Conservation (phyloP, 2,329 filamentous ascomycete genomes). For the Pezicula radicicola region DNA sequence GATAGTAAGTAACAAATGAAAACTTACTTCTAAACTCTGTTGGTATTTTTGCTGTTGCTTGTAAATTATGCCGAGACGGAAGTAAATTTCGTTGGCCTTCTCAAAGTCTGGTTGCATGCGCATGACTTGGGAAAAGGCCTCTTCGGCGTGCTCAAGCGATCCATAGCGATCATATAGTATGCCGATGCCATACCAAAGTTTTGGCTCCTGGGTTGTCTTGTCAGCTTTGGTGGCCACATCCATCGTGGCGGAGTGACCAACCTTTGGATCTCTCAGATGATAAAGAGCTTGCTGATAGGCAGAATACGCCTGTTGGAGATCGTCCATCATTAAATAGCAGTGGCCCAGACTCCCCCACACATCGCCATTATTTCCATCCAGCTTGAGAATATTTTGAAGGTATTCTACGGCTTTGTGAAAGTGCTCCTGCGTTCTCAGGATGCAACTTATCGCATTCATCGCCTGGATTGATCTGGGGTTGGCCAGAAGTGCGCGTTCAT, state of each 20-base stretch:
- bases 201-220: constrained; percentile 66
- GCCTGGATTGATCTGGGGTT: constrained; percentile 87
- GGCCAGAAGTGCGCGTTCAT: constrained; percentile 83
- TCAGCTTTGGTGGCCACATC: constrained; percentile 9
- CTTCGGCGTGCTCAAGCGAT: constrained; percentile 93
- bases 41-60: constrained; percentile 95
- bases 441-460: constrained; percentile 91
- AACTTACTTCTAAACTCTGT: constrained; percentile 81
- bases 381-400: constrained; percentile 83
- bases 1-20: constrained; percentile 6
- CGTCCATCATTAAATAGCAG: constrained; percentile 98
- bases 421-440: constrained; percentile 86
- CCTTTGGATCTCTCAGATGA: constrained; percentile 90
- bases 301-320: constrained; percentile 92
- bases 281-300: constrained; percentile 95
- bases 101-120: constrained; percentile 96
- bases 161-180: constrained; percentile 97
- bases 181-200: constrained; percentile 98
- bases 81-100: constrained; percentile 99
- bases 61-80: constrained; percentile 98
- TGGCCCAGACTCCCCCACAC: constrained; percentile 98
- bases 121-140: constrained; percentile 98
- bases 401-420: constrained; percentile 95
- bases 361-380: constrained; percentile 87
- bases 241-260: constrained; percentile 33